phyloP scores from a whole-genome alignment of 2,329 filamentous ascomycete genomes.

The Xylaria sp. region DNA sequence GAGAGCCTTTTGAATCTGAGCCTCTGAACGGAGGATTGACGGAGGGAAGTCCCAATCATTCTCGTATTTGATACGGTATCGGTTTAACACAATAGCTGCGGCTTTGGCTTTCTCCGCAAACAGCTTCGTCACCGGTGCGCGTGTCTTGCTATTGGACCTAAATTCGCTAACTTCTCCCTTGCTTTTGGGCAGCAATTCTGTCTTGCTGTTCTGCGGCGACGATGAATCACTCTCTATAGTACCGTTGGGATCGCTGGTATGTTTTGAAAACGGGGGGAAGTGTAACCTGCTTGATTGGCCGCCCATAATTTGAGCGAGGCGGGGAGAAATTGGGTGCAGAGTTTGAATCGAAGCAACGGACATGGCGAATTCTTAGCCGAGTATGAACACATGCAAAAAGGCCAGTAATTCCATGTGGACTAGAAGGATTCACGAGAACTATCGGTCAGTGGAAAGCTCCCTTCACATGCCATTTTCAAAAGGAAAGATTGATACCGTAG shows the following conservation, averaged over 20 bases:
- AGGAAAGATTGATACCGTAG: not conserved
- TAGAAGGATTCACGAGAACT: too few species aligned
- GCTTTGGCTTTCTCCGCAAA: constrained; percentile 22
- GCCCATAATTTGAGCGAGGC: constrained; percentile 15
- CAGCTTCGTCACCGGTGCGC: constrained; percentile 8
- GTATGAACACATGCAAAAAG: not conserved
- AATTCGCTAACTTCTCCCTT: not conserved
- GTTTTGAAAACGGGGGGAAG: not conserved
- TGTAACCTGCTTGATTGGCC: constrained; percentile 13
- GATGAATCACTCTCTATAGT: not conserved
- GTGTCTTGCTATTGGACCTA: not conserved
- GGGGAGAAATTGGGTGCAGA: constrained; percentile 20
- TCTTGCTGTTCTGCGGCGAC: not conserved
- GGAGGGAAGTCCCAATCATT: constrained; percentile 35
- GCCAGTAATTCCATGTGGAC: not conserved
- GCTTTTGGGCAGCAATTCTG: not conserved
- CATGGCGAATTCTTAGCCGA: constrained; percentile 1
- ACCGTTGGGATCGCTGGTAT: not conserved
- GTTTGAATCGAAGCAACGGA: constrained; percentile 26
- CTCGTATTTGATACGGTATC: constrained; percentile 37
- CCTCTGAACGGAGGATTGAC: constrained; percentile 29
- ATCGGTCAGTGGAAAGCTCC: too few species aligned
- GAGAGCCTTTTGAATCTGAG: constrained; percentile 27
- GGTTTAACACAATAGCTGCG: constrained; percentile 31
- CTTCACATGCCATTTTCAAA: not conserved